Base-by-base conservation (phyloP, 2,329 filamentous ascomycete species). In the Trichoderma sp. region DNA sequence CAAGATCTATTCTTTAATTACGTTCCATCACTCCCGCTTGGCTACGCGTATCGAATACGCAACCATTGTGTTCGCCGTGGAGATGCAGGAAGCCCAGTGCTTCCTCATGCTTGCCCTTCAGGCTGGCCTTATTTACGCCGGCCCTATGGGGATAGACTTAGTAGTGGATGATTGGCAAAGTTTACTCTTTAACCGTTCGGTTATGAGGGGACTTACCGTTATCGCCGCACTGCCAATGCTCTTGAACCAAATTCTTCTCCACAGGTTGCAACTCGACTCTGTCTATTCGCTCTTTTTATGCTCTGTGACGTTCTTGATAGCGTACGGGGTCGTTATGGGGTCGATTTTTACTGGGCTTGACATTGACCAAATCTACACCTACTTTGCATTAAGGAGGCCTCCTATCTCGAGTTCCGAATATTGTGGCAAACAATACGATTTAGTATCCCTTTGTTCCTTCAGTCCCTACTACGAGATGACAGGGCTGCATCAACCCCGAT, bases 1-100 rank as follows among this genome's bases (percentile, higher is more conserved):
- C 25, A 39, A 27, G 10, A 9, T 64, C 2, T 22, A 37, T 34
- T 39, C 32, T 15, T 39, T 42, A 2, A 56, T 66, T 3, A 45
- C 25, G 4, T 35, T 48, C 22, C 63, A 48, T 5, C 45, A 39
- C 22, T 68, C 60, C 25, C 42, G 45, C 39, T n/a, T 29, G 15
- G 50, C 60, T 3, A 29, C 2, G 48, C 39, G 48, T 25, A 22
- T 59, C 29, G 56, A 48, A 42, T 42, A 50, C 37, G 27, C 39
- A 3, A 58, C 59, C 2, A 66, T 52, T 53, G 29, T 53, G 5
- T 64, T 66, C 17, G 12, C 54, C 4, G 61, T 45, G 5, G 67
- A 68, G 32, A 35, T 68, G 5, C 67, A 68, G 37, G 67, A 68
- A 32, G 67, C 67, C 10, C 67, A 68, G 27, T 68, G 67, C 45